phyloP scores from a whole-genome alignment of 2,329 filamentous ascomycete genomes.

The Scedosporium apiospermum region DNA sequence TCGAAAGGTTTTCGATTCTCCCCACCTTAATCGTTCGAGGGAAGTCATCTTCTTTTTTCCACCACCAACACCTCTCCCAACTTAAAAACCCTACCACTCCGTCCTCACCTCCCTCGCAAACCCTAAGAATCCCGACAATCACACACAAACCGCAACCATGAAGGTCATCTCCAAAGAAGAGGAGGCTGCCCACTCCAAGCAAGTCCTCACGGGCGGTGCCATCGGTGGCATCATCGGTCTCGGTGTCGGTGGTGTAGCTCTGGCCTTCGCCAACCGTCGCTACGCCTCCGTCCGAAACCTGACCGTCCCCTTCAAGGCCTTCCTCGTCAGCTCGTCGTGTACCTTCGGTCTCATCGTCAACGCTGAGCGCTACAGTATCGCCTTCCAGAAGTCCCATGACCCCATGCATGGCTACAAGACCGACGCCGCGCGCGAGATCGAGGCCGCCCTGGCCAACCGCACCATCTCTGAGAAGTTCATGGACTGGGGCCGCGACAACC shows the following conservation, averaged over 20 bases:
- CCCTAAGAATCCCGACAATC: neutral
- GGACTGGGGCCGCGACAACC: conserved; percentile 68
- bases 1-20: neutral
- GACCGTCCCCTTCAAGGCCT: conserved; percentile 82
- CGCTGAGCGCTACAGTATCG: conserved; percentile 60
- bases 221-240: conserved; percentile 64
- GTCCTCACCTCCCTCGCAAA: neutral
- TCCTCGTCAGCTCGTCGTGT: conserved; percentile 71
- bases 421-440: conserved; percentile 44
- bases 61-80: neutral
- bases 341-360: conserved; percentile 85
- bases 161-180: conserved; percentile 95
- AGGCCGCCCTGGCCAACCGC: conserved; percentile 47
- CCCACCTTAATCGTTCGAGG: neutral
- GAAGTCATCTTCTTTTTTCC: neutral
- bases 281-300: conserved; percentile 72
- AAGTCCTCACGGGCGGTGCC: conserved; percentile 70
- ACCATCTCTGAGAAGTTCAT: conserved; percentile 49
- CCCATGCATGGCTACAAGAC: conserved; percentile 59
- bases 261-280: conserved; percentile 57
- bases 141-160: conserved; percentile 45
- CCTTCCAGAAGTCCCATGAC: conserved; percentile 62
- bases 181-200: conserved; percentile 73
- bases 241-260: conserved; percentile 55
- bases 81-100: neutral